Conservation (phyloP, 116 monocot species). For the Iris pallida region DNA sequence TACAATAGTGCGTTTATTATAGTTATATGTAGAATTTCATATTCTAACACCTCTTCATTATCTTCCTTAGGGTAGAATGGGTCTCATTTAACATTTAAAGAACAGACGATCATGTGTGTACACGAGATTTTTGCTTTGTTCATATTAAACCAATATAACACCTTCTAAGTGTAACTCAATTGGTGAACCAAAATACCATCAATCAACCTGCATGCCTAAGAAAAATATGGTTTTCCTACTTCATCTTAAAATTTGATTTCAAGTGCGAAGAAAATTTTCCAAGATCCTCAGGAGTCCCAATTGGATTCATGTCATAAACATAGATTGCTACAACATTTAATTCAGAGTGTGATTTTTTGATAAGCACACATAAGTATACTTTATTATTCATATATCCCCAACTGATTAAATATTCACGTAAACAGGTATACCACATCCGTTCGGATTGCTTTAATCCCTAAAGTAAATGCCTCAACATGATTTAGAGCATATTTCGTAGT, state of each 20-base stretch:
- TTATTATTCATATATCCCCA: no score
- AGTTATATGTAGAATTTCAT: neutral
- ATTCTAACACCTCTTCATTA: neutral
- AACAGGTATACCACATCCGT: neutral
- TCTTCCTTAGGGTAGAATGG: neutral
- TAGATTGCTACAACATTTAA: neutral
- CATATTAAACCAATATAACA: conserved; percentile 1
- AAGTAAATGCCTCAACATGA: neutral
- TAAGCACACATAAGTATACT: neutral
- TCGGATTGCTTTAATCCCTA: conserved; percentile 1
- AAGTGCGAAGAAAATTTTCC: neutral
- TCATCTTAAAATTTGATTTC: conserved; percentile 1
- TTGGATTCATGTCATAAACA: neutral
- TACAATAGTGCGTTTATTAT: neutral
- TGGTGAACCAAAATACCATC: conserved; percentile 3
- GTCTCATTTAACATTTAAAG: neutral
- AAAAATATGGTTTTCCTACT: neutral
- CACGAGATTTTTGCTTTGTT: neutral
- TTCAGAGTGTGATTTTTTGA: neutral
- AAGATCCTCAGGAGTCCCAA: conserved; percentile 1
- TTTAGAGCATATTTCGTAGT: neutral
- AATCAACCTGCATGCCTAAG: conserved; percentile 3
- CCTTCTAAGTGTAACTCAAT: neutral
- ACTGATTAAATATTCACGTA: neutral
- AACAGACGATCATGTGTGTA: neutral